Conservation (phyloP, 169 alveolate genomes). For the Toxoplasma gondii region DNA sequence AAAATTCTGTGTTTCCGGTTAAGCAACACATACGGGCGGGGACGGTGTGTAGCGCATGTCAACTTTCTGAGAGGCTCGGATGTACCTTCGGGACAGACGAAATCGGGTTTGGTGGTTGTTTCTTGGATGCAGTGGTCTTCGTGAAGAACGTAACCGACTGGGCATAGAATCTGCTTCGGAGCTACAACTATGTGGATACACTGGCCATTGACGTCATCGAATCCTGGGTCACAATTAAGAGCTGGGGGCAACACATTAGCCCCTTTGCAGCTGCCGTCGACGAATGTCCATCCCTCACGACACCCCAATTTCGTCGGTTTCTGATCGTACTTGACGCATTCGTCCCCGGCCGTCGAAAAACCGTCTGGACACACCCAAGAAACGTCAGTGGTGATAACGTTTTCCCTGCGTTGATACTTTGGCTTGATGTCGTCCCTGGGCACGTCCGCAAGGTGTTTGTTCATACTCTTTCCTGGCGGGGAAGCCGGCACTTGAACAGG, state of each 20-base stretch:
- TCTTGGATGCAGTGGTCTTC: conserved; percentile 44
- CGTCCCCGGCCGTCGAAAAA: conserved; percentile 40
- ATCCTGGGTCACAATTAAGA: conserved; percentile 40
- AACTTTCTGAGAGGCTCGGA: background rate
- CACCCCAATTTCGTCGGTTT: conserved; percentile 55
- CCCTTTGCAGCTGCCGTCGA: conserved; percentile 45
- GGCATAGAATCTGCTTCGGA: conserved; percentile 49
- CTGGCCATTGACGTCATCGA: conserved; percentile 25
- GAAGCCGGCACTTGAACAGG: background rate
- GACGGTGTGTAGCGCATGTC: too few relatives aligned
- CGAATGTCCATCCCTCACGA: conserved; percentile 51
- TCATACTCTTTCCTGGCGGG: background rate
- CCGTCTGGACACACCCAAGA: conserved; percentile 37
- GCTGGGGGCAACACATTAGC: conserved; percentile 26
- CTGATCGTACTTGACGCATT: conserved; percentile 56
- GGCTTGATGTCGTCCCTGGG: conserved; percentile 32
- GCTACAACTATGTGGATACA: conserved; percentile 29
- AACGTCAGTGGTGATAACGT: conserved; percentile 42
- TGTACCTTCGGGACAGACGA: conserved; percentile 53
- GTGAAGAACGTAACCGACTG: conserved; percentile 38
- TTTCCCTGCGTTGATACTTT: conserved; percentile 39
- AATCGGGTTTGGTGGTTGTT: conserved; percentile 26
- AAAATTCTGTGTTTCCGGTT: too few relatives aligned
- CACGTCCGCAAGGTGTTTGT: background rate
- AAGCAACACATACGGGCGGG: too few relatives aligned